These are phyloP conservation scores for Chaetomium cochliodes DNA, from an alignment of 495 filamentous ascomycete species.

Conservation along the genomic window DNA sequence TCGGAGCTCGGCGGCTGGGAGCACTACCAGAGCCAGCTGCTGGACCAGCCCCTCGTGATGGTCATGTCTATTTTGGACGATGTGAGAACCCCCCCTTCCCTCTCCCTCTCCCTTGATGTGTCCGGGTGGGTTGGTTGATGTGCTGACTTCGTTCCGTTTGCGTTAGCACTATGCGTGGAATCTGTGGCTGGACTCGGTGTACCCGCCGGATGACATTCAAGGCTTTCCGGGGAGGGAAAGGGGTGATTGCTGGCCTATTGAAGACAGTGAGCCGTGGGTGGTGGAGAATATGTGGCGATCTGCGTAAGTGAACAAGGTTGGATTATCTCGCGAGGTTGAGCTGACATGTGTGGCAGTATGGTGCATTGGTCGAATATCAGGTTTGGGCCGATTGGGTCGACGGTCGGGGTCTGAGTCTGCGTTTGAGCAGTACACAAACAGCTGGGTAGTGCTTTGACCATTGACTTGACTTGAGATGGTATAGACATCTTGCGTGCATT, in stretches of 20 bases:
- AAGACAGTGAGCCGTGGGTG: conserved; percentile 36
- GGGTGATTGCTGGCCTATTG: conserved; percentile 39
- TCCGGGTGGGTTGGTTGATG: not conserved
- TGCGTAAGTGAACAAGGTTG: conserved; percentile 36
- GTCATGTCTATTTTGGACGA: conserved; percentile 71
- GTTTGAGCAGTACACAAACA: no score
- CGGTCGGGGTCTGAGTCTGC: conserved; percentile 27
- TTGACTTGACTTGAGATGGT: no score
- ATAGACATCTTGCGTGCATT: no score
- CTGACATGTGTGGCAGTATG: conserved; percentile 25
- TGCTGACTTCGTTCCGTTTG: not conserved
- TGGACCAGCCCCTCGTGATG: conserved; percentile 63
- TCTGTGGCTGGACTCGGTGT: conserved; percentile 71
- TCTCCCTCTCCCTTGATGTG: no score
- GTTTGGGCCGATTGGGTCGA: conserved; percentile 64
- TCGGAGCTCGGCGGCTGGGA: conserved; percentile 55
- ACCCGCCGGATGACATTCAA: conserved; percentile 51
- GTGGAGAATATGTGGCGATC: conserved; percentile 17
- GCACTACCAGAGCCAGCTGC: conserved; percentile 48
- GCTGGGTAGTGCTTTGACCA: no score
- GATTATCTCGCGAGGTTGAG: conserved; percentile 20
- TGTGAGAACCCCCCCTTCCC: conserved; percentile 42
- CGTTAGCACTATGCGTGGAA: conserved; percentile 16
- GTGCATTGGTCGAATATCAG: conserved; percentile 61
- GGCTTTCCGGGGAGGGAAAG: not conserved